A percentile compares a stretch with the other conserved stretches of the same genome.
Conservation (phyloP, 2,329 filamentous ascomycete species). For the Phyllachora maydis region DNA sequence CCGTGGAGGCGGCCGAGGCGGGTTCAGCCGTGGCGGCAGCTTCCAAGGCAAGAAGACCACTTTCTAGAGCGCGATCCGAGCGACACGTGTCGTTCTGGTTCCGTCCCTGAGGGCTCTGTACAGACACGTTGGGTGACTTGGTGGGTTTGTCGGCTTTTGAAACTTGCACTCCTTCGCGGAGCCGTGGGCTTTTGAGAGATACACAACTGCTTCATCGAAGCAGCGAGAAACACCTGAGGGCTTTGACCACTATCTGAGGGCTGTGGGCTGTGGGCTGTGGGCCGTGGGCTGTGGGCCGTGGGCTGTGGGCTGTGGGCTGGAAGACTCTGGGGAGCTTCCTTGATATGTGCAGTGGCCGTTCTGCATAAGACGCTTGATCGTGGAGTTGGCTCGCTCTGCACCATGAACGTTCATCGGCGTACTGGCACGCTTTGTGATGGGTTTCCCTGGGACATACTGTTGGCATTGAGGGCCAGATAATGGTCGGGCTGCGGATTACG, state of each 20-base stretch:
- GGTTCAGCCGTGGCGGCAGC: constrained; percentile 26
- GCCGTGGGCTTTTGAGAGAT: constrained; percentile 33
- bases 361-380: no score
- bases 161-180: constrained; percentile 14
- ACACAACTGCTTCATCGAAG: no score
- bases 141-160: constrained; percentile 37
- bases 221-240: constrained; percentile 39
- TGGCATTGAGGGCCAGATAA: constrained; percentile 6
- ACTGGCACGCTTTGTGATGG: no score
- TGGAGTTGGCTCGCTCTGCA: no score
- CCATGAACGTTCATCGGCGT: no score
- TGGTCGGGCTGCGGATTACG: no score
- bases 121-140: constrained; percentile 25
- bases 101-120: constrained; percentile 21
- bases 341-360: no score
- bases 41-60: constrained; percentile 65
- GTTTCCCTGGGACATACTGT: constrained; percentile 3
- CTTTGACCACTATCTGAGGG: no score
- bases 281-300: no score
- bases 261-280: no score
- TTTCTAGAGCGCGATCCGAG: constrained; percentile 13
- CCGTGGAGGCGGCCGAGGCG: constrained; percentile 23
- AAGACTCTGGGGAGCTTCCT: no score
- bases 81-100: constrained; percentile 17
- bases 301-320: no score